Evolutionary conservation across 2,329 filamentous ascomycete species (phyloP), one percentile per base, ranked within the genome.

Genomic region (Ophiognomonia clavigignenti-juglandacearum): DNA sequence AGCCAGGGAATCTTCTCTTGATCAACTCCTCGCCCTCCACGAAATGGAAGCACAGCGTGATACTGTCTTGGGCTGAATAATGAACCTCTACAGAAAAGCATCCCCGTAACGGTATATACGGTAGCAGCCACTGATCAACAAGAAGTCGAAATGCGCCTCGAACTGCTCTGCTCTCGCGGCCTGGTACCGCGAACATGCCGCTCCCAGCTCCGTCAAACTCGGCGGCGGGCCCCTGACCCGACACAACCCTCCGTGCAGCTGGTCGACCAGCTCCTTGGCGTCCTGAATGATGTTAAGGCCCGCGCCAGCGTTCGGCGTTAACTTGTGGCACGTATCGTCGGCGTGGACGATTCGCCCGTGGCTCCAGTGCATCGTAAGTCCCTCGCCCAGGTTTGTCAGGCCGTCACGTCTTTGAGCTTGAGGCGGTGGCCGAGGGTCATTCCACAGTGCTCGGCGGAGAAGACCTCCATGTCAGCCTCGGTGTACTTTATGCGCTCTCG

Each of bases 321-420:
- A 62, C 34, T 69, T 69, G 47, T 70, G 67, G 1, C 57, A 59
- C 0, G 67, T 54, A 32, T 70, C 67, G 0, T 67, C 67, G 0
- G 54, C 59, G 1, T 70, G 60, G 1, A 64, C 64, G 7, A 69
- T 52, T 2, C 65, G 62, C 6, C 53, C 57, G 51, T 56, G 60
- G 45, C 59, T 64, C 67, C 65, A 70, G 37, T 65, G 54, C 9
- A 52, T 39, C 9, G 65, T 55, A 2, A 69, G 56, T 0, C 66
- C 68, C 39, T 70, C 67, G n/a, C 67, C 64, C 2, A 70, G 53
- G 31, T 61, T 60, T 0, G 61, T 57, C 16, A 68, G 52, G 4
- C 64, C 64, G 1, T 54, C 54, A 65, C 59, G 4, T 69, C 60
- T 4, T 57, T 59, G 7, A 68, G 45, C 22, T 51, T 61, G 7